Conservation (phyloP, 768 basidiomycete genomes). For the Tricholoma sp. region DNA sequence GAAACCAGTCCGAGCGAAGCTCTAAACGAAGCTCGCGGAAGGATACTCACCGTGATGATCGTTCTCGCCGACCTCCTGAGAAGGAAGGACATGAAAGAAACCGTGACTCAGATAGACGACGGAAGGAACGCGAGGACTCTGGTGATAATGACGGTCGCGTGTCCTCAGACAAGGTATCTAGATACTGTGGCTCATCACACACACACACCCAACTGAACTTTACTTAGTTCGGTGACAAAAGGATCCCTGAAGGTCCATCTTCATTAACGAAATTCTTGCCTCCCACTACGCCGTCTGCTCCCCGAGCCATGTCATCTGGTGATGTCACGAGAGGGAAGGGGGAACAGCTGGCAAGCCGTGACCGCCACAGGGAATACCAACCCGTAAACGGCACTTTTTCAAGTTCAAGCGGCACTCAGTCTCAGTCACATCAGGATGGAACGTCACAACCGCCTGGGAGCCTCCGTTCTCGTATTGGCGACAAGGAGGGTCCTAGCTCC, state of each 20-base stretch:
- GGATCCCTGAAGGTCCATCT: conserved; percentile 44
- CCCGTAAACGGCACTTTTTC: conserved; percentile 25
- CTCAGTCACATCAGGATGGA: conserved; percentile 19
- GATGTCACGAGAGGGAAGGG: conserved; percentile 39
- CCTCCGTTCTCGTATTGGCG: conserved; percentile 53
- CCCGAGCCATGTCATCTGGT: conserved; percentile 60
- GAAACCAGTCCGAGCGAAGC: conserved; percentile 59
- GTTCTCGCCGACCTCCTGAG: conserved; percentile 58
- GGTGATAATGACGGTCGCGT: conserved; percentile 43
- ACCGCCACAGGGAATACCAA: conserved; percentile 46
- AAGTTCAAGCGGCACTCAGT: conserved; percentile 11
- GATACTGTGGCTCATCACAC: not conserved
- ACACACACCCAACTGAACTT: conserved; percentile 9
- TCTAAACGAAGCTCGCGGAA: conserved; percentile 82
- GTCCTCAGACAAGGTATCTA: conserved; percentile 59
- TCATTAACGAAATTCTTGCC: conserved; percentile 41
- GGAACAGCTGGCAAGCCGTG: conserved; percentile 32
- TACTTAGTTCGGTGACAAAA: conserved; percentile 50
- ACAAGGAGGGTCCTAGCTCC: conserved; percentile 42
- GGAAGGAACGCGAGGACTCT: conserved; percentile 56
- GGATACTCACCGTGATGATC: conserved; percentile 73
- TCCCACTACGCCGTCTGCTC: conserved; percentile 61
- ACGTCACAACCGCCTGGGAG: conserved; percentile 22
- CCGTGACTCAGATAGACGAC: conserved; percentile 63
- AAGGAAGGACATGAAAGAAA: conserved; percentile 65